These are phyloP conservation scores for Citrus glauca DNA, from an alignment of 345 rosid genomes.

Conservation along the genomic window DNA sequence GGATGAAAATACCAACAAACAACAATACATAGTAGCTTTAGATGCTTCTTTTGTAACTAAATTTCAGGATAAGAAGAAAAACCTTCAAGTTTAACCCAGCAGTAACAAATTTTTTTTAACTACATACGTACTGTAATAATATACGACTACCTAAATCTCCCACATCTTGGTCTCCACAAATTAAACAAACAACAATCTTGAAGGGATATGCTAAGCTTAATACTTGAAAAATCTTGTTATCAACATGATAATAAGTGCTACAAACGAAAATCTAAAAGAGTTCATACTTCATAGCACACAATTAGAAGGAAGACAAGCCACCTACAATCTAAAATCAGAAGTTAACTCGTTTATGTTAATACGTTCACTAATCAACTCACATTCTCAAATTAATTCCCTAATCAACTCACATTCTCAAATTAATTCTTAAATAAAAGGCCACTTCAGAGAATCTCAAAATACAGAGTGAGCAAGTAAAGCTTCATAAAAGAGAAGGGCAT, in stretches of 20 bases:
- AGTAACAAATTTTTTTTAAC: too few species aligned
- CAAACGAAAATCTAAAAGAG: neutral
- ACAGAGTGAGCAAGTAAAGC: neutral
- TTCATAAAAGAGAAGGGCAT: neutral
- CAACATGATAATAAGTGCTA: neutral
- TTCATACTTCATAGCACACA: neutral
- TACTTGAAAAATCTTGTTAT: too few species aligned
- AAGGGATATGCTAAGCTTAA: neutral
- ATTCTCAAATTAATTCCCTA: neutral
- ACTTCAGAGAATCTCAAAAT: neutral
- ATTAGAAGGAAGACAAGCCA: neutral
- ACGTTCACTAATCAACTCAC: neutral
- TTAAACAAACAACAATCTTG: neutral
- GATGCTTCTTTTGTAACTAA: neutral
- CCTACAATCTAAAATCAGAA: neutral
- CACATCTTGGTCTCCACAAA: too few species aligned
- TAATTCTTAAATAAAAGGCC: neutral
- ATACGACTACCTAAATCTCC: too few species aligned
- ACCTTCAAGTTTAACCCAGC: too few species aligned
- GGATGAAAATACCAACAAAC: too few species aligned
- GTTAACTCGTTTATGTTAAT: neutral
- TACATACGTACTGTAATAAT: too few species aligned
- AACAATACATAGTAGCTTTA: neutral
- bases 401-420: neutral
- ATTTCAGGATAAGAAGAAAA: too few species aligned